Conservation (phyloP, 208 protist species). For the Trypanosomatidae sp. region DNA sequence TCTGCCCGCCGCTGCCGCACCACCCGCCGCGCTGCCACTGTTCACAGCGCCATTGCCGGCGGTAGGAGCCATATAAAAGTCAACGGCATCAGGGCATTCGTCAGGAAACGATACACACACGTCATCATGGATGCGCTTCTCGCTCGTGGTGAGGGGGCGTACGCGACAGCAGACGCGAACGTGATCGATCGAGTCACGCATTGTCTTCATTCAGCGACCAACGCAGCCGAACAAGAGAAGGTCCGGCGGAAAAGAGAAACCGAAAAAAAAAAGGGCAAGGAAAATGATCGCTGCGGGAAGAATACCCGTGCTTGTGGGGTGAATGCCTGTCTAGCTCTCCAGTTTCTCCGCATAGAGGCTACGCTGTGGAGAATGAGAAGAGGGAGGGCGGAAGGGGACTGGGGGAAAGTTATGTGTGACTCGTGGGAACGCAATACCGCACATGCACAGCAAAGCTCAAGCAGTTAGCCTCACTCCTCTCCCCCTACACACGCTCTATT, state of each 20-base stretch:
- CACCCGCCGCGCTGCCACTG: background rate
- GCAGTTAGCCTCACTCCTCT: too few species aligned
- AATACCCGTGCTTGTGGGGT: background rate
- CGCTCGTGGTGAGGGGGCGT: constrained; percentile 33
- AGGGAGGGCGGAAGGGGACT: too few species aligned
- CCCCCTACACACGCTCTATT: too few species aligned
- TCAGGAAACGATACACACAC: constrained; percentile 19
- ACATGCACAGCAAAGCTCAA: background rate
- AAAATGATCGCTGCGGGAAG: background rate
- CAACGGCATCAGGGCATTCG: constrained; percentile 10
- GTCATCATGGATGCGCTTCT: constrained; percentile 24
- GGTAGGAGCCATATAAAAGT: constrained; percentile 8
- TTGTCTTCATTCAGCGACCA: constrained; percentile 13
- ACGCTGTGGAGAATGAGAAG: background rate
- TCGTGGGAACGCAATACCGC: background rate
- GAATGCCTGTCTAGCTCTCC: background rate
- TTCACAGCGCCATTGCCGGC: background rate
- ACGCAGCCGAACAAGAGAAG: background rate
- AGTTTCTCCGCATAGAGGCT: background rate
- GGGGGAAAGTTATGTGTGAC: background rate
- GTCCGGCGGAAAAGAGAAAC: background rate
- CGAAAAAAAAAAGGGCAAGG: background rate
- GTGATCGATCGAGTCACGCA: constrained; percentile 29
- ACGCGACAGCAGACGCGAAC: constrained; percentile 58
- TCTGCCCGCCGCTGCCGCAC: background rate